Percentiles rank a stretch among this genome's conserved stretches.
phyloP scores from a whole-genome alignment of 192 early-diverging fungal genomes.

The Mortierella hygrophila region DNA sequence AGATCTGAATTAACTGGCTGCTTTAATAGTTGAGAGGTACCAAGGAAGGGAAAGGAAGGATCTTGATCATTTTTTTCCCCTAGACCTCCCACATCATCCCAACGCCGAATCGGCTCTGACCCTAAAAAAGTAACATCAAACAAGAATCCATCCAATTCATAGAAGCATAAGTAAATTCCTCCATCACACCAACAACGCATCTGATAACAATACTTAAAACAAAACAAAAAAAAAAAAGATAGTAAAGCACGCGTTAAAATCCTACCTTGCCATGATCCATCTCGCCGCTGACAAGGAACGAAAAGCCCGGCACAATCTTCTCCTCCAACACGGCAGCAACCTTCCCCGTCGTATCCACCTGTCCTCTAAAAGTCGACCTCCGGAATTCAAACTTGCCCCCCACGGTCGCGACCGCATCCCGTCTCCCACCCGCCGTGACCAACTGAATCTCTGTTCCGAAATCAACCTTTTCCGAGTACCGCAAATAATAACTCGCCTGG shows the following conservation, averaged over 20 bases:
- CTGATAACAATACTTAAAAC: background rate
- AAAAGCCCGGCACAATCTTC: slow-evolving; percentile 94
- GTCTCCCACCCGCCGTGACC: slow-evolving; percentile 73
- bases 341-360: slow-evolving; percentile 90
- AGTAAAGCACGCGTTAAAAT: background rate
- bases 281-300: slow-evolving; percentile 92
- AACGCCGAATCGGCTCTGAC: slow-evolving; percentile 85
- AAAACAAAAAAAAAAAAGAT: slow-evolving; percentile 30
- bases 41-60: background rate
- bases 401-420: slow-evolving; percentile 94
- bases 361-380: slow-evolving; percentile 90
- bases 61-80: slow-evolving; percentile 23
- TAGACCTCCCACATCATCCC: slow-evolving; percentile 91
- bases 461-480: slow-evolving; percentile 94
- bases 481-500: slow-evolving; percentile 90
- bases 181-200: too few relatives aligned
- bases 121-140: slow-evolving; percentile 26
- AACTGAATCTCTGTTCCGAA: slow-evolving; percentile 93
- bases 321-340: slow-evolving; percentile 93
- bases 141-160: background rate
- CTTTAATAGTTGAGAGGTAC: background rate
- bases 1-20: too few relatives aligned
- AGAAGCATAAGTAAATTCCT: background rate
- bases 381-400: slow-evolving; percentile 98
- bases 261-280: slow-evolving; percentile 93